These are phyloP conservation scores for Fusarium pseudonygamai DNA, from an alignment of 2,329 filamentous ascomycete genomes.

Conservation along the genomic window DNA sequence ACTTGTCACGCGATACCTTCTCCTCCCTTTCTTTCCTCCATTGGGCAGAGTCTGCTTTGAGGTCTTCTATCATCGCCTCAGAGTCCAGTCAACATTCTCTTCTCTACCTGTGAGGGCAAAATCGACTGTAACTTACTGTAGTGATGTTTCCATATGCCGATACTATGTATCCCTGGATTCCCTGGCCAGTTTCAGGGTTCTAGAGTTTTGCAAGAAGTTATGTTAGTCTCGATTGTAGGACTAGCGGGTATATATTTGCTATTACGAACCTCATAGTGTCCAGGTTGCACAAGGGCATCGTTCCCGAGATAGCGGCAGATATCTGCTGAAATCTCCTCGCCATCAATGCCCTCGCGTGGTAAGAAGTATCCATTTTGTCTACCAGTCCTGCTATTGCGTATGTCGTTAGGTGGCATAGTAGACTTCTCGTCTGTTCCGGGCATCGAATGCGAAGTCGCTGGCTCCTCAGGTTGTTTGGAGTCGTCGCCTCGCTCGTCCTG, in stretches of 20 bases:
- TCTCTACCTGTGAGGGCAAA: neutral
- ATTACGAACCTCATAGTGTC: rapidly evolving
- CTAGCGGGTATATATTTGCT: rapidly evolving
- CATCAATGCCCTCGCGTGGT: neutral
- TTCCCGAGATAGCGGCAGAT: neutral
- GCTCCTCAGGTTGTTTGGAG: neutral
- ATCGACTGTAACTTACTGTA: neutral
- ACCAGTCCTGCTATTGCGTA: neutral
- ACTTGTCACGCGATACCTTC: neutral
- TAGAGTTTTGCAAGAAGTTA: rapidly evolving
- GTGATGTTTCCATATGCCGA: rapidly evolving
- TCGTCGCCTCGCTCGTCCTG: neutral
- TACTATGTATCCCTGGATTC: neutral
- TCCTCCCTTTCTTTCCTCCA: neutral
- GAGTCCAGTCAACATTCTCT: neutral
- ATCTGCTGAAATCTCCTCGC: rapidly evolving
- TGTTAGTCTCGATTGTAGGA: rapidly evolving
- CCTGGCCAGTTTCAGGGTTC: rapidly evolving
- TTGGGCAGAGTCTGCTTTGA: neutral
- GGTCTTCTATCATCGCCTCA: rapidly evolving
- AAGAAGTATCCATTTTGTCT: rapidly evolving
- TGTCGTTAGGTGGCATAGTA: rapidly evolving
- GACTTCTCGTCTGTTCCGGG: neutral
- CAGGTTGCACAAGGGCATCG: rapidly evolving
- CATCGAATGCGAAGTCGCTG: neutral